Evolutionary conservation across 2,329 filamentous ascomycete genomes (phyloP).

Genomic region (Stachybotrys chartarum): DNA sequence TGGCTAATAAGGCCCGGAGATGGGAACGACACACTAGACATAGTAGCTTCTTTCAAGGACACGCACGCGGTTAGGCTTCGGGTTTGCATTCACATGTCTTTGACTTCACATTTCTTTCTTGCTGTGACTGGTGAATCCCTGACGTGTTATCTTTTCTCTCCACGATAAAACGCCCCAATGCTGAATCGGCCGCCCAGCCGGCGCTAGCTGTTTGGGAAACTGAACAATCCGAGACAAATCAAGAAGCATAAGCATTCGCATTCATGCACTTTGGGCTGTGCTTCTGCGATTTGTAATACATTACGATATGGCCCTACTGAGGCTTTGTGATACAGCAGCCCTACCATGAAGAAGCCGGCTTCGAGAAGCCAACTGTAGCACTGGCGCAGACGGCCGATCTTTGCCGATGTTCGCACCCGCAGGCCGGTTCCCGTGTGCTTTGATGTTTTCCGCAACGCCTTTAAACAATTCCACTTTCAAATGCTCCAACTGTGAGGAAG

Average conservation of each 20-base stretch:
- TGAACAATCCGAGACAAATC: background rate
- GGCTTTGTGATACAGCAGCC: too few species aligned
- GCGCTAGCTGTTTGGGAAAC: background rate
- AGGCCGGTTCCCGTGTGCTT: background rate
- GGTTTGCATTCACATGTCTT: conserved; percentile 28
- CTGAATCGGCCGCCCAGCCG: background rate
- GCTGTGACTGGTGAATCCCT: background rate
- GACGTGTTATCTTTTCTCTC: background rate
- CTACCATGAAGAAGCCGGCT: background rate
- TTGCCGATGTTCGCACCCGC: background rate
- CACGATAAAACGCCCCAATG: background rate
- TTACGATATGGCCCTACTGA: too few species aligned
- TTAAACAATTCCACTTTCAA: too few species aligned
- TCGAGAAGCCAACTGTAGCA: background rate
- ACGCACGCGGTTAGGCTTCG: conserved; percentile 24
- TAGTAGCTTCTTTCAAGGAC: conserved; percentile 20
- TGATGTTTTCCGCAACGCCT: background rate
- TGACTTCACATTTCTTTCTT: conserved; percentile 10
- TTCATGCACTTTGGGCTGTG: background rate
- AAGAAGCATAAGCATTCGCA: too few species aligned
- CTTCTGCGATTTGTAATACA: background rate
- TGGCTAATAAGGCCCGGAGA: conserved; percentile 13
- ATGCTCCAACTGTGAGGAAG: too few species aligned
- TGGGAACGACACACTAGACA: conserved; percentile 25
- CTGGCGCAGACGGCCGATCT: background rate